phyloP scores from a whole-genome alignment of 768 basidiomycete genomes.

The Pulveroboletus ravenelii region DNA sequence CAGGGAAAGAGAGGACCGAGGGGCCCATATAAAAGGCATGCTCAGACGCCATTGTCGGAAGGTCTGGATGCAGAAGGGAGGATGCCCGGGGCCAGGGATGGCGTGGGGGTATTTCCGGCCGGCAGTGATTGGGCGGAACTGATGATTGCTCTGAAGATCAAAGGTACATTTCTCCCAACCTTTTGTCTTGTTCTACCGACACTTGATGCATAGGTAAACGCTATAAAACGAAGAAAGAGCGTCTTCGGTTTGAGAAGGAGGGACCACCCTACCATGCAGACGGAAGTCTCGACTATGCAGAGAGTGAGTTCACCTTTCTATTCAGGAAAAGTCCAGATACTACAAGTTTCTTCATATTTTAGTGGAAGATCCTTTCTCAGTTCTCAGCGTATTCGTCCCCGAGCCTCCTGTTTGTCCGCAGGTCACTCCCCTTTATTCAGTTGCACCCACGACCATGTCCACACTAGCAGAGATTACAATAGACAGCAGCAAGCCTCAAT shows the following conservation, averaged over 20 bases:
- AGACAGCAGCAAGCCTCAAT: constrained; percentile 1
- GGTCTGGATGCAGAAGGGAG: constrained; percentile 66
- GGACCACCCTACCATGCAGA: constrained; percentile 68
- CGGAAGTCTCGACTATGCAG: constrained; percentile 72
- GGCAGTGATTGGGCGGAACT: constrained; percentile 67
- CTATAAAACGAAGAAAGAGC: constrained; percentile 78
- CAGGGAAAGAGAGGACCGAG: constrained; percentile 41
- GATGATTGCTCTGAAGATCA: constrained; percentile 71
- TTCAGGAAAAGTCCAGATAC: background rate
- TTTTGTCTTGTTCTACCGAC: background rate
- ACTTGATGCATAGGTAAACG: constrained; percentile 45
- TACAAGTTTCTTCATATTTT: constrained; percentile 1
- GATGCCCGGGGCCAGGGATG: constrained; percentile 73
- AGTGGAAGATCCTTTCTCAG: constrained; percentile 79
- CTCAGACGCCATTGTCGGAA: constrained; percentile 38
- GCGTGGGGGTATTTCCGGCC: constrained; percentile 66
- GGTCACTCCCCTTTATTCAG: constrained; percentile 54
- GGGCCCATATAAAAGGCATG: constrained; percentile 50
- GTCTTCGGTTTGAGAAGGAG: constrained; percentile 69
- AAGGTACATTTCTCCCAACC: constrained; percentile 41
- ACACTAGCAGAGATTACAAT: background rate
- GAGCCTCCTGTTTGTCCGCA: constrained; percentile 52
- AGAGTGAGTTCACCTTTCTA: constrained; percentile 43
- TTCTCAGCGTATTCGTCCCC: constrained; percentile 59
- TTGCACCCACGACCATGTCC: constrained; percentile 25